phyloP scores from a whole-genome alignment of 2,329 filamentous ascomycete genomes.

The Paracorniculantispora psalliotae region DNA sequence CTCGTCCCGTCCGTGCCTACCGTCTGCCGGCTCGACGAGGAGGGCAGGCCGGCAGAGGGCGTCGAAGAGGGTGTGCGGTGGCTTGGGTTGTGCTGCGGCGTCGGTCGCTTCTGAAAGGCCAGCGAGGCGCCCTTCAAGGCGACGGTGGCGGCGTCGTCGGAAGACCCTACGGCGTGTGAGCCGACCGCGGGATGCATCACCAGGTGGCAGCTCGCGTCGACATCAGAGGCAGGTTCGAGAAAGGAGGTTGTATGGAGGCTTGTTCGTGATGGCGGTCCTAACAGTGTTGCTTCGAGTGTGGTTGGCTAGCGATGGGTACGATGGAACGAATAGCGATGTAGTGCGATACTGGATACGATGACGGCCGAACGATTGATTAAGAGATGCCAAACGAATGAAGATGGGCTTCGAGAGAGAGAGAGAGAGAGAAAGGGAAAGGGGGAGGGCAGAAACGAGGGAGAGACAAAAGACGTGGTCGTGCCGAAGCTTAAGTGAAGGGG shows the following conservation, averaged over 20 bases:
- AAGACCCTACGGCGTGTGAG: slow-evolving; percentile 25
- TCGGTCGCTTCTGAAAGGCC: slow-evolving; percentile 43
- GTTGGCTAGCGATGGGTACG: background rate
- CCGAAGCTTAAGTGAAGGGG: background rate
- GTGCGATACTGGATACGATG: background rate
- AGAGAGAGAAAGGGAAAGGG: background rate
- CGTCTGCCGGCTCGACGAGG: background rate
- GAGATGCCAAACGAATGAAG: background rate
- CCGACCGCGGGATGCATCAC: slow-evolving; percentile 32
- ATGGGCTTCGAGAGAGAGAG: background rate
- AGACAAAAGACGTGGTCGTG: background rate
- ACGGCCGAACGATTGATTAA: background rate
- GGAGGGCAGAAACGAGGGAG: background rate
- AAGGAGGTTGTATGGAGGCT: background rate
- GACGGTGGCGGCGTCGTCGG: slow-evolving; percentile 37
- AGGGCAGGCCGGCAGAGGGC: background rate
- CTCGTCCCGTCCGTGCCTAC: background rate
- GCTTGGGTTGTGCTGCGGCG: background rate
- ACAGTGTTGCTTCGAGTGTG: background rate
- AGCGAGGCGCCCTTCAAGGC: slow-evolving; percentile 51
- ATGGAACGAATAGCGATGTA: background rate
- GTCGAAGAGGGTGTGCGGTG: background rate
- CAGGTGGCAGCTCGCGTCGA: slow-evolving; percentile 17
- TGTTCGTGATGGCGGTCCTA: background rate
- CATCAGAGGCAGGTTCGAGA: slow-evolving; percentile 15